Evolutionary conservation across 2,329 filamentous ascomycete species (phyloP), one percentile per base, ranked within the genome.

Genomic region (Aspergillus udagawae): DNA sequence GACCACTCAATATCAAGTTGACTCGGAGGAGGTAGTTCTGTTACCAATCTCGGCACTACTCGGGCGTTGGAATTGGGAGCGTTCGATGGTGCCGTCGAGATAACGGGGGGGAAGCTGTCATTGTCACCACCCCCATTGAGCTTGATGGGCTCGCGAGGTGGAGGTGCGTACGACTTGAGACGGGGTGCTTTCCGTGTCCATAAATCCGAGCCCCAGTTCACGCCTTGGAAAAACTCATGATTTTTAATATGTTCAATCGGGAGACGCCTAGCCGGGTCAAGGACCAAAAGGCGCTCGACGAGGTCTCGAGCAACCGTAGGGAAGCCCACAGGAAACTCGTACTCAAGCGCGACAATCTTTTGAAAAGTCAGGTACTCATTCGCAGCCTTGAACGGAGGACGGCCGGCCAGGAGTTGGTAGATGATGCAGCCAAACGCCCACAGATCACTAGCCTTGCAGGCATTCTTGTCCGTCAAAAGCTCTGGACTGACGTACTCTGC

Each of bases 351-450:
- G 53, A 99, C 91, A 70, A 99, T 99, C 76, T 97, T 99, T 73
- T 99, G 94, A 70, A 99, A 99, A 0, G 94, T 99, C 70, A 94
- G 83, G 68, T 97, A 99, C 72, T 99, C 94, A 65, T 96, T 97
- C 14, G 83, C 89, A 44, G 90, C 94, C 73, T 99, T 99, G 80
- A 99, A 99, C 0, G 94, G 94, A 5, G 94, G 94, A 59, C 94
- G 83, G n/a, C 94, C 94, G n/a, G 90, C 90, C 35, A 99, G 80
- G 27, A 99, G 83, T 74, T 99, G 94, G 73, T 96, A 99, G 61
- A 99, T 86, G 66, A 99, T 99, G 77, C 94, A 99, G 9, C 94
- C 94, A 78, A 96, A 99, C 2, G 94, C 94, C 94, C 94, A 99
- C 51, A 99, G 76, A 75, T 99, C 94, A 73, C 94, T 97, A 47